phyloP scores from a whole-genome alignment of 176 grass and related monocot genomes.

The Puccinellia tenuiflora region DNA sequence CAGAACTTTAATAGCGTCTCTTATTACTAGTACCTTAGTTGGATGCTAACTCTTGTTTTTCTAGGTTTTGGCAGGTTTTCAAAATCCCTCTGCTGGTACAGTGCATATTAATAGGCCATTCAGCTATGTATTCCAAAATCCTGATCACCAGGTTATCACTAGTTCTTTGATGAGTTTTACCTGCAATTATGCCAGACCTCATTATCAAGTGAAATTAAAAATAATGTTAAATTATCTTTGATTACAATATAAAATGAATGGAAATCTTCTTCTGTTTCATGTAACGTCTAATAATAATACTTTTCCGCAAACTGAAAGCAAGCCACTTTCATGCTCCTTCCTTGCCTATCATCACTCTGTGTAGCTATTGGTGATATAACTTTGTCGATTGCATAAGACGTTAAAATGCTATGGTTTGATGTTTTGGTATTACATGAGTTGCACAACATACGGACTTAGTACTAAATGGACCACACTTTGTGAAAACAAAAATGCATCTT shows the following conservation, averaged over 20 bases:
- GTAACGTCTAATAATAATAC: neutral
- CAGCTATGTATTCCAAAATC: conserved; percentile 99
- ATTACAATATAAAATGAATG: neutral
- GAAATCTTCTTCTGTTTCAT: neutral
- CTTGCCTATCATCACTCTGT: conserved; percentile 33
- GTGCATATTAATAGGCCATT: conserved; percentile 56
- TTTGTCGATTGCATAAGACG: conserved; percentile 38
- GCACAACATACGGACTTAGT: neutral
- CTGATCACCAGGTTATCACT: conserved; percentile 79
- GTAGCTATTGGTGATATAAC: conserved; percentile 40
- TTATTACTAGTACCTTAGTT: neutral
- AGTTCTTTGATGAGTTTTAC: neutral
- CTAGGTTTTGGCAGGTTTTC: conserved; percentile 82
- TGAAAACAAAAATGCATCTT: conserved; percentile 29
- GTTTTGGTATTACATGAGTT: neutral
- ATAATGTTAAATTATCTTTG: neutral
- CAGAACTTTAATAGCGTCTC: neutral
- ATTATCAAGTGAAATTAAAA: neutral
- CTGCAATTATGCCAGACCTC: neutral
- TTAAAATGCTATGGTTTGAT: neutral
- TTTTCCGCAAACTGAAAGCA: neutral
- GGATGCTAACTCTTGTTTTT: conserved; percentile 16
- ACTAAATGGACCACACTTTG: neutral
- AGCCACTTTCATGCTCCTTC: neutral
- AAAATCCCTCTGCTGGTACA: conserved; percentile 49